A percentile compares a stretch with the other conserved stretches of the same genome.
These are phyloP conservation scores for Trichosporon coremiiforme DNA, from an alignment of 1,284 basidiomycete species.

Conservation along the genomic window DNA sequence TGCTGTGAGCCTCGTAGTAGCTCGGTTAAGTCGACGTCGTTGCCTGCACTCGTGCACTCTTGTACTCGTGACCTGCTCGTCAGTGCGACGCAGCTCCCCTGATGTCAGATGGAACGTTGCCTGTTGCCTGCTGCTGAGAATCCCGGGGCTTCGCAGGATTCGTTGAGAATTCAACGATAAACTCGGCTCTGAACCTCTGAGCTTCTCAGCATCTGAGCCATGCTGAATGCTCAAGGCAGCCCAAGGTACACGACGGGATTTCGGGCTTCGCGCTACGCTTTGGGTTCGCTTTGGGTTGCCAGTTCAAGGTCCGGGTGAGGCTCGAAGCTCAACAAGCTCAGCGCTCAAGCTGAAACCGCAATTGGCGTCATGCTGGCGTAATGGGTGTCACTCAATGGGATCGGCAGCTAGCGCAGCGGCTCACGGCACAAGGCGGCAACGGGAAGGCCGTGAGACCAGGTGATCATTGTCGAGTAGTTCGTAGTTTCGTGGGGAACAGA, in stretches of 20 bases:
- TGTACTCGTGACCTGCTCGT: not conserved
- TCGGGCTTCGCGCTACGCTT: not conserved
- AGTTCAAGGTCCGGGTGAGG: too few relatives aligned
- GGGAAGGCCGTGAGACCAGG: not conserved
- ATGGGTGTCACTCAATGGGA: slow-evolving; percentile 9
- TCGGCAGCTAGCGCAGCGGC: not conserved
- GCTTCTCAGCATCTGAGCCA: too few relatives aligned
- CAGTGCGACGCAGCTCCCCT: not conserved
- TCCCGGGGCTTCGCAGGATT: not conserved
- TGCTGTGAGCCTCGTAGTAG: not conserved
- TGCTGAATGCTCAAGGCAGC: too few relatives aligned
- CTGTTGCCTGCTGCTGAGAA: too few relatives aligned
- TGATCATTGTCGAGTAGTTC: not conserved
- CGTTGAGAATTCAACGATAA: not conserved
- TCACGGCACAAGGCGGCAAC: not conserved
- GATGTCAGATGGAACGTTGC: not conserved
- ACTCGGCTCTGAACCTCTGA: not conserved
- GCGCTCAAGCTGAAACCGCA: not conserved
- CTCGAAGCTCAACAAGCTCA: not conserved
- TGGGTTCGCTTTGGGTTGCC: not conserved
- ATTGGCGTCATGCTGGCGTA: slow-evolving; percentile 1
- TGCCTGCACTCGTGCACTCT: not conserved
- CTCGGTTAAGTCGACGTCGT: slow-evolving; percentile 12
- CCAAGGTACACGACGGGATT: not conserved
- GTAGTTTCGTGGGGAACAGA: not conserved